A percentile compares a stretch with the other conserved stretches of the same genome.
These are phyloP conservation scores for Candida saitoana DNA, from an alignment of 805 yeast species.

Conservation along the genomic window DNA sequence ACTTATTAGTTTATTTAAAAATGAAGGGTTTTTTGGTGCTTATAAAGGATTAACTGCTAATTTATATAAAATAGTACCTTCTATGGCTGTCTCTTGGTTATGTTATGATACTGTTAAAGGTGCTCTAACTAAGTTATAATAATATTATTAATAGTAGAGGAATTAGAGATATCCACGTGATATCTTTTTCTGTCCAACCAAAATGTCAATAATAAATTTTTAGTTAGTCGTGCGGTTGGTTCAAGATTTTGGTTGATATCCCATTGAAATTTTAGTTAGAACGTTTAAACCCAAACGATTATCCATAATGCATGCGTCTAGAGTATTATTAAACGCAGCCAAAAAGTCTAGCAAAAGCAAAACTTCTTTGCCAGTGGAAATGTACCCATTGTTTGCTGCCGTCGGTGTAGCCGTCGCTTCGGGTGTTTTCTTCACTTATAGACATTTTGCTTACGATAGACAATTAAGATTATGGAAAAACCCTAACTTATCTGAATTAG, in stretches of 20 bases:
- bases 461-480: constrained; percentile 46
- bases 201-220: constrained; percentile 5
- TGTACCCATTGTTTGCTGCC: constrained; percentile 47
- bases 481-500: constrained; percentile 41
- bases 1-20: constrained; percentile 56
- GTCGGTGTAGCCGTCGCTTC: constrained; percentile 38
- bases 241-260: not conserved
- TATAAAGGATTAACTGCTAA: constrained; percentile 77
- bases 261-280: not conserved
- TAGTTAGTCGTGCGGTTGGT: constrained; percentile 3
- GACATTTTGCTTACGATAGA: constrained; percentile 43
- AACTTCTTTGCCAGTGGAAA: constrained; percentile 34
- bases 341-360: constrained; percentile 20
- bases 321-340: constrained; percentile 38
- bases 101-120: constrained; percentile 70
- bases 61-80: constrained; percentile 84
- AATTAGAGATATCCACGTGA: constrained; percentile 10
- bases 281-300: too few species aligned
- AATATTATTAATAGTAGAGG: too few species aligned
- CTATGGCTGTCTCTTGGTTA: constrained; percentile 95
- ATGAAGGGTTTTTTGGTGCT: constrained; percentile 72
- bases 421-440: constrained; percentile 41
- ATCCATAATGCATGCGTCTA: constrained; percentile 41
- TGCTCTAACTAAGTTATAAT: constrained; percentile 21
- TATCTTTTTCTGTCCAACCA: constrained; percentile 11